Percentiles rank a stretch among this genome's conserved stretches.
These are phyloP conservation scores for Leccinum subtestaceum DNA, from an alignment of 768 basidiomycete species.

Conservation along the genomic window DNA sequence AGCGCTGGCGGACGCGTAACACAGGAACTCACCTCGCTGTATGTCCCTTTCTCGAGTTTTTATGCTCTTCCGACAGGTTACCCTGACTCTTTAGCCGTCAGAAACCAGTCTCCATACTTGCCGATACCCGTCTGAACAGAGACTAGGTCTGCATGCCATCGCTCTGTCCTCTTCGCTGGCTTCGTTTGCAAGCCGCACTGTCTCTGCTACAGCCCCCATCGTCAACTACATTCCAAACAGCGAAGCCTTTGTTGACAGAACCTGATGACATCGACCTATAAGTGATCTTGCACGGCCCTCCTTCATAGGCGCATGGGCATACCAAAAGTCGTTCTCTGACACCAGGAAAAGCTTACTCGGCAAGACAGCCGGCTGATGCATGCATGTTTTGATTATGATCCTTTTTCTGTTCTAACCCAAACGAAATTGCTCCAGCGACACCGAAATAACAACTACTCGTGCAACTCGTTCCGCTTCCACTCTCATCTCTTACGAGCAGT, in stretches of 20 bases:
- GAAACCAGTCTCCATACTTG: constrained; percentile 70
- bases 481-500: too few species aligned
- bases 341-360: constrained; percentile 53
- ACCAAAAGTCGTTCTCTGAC: constrained; percentile 64
- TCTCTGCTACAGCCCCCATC: constrained; percentile 39
- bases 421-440: constrained; percentile 40
- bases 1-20: too few species aligned
- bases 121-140: constrained; percentile 68
- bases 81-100: constrained; percentile 20
- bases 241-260: constrained; percentile 66
- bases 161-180: constrained; percentile 38
- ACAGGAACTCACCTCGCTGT: too few species aligned
- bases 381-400: constrained; percentile 24
- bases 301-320: constrained; percentile 72
- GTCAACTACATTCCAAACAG: constrained; percentile 70
- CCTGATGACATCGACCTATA: constrained; percentile 70
- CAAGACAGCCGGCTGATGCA: constrained; percentile 62
- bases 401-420: not conserved
- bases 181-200: constrained; percentile 13
- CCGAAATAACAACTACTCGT: constrained; percentile 56
- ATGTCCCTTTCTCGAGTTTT: too few species aligned
- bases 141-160: constrained; percentile 69
- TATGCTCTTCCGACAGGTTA: too few species aligned
- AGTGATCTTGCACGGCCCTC: constrained; percentile 57
- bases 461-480: constrained; percentile 62